phyloP scores from a whole-genome alignment of 2,329 filamentous ascomycete species.

The Aspergillus sp. region DNA sequence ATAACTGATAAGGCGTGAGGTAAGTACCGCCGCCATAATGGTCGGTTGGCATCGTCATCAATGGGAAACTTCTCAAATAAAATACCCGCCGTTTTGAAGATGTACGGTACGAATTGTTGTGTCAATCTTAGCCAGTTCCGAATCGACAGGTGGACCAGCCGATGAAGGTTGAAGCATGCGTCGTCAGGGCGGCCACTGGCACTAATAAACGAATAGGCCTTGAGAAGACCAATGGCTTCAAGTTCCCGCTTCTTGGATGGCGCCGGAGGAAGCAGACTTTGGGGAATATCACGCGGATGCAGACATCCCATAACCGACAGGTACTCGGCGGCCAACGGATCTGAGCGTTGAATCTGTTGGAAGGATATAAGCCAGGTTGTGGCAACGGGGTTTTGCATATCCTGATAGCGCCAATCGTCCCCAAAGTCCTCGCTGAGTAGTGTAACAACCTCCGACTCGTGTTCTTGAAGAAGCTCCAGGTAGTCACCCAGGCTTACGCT shows the following conservation, averaged over 20 bases:
- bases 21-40: constrained; percentile 14
- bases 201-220: constrained; percentile 18
- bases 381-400: constrained; percentile 5
- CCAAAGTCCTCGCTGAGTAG: constrained; percentile 11
- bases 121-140: constrained; percentile 15
- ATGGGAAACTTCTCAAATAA: constrained; percentile 10
- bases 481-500: constrained; percentile 1
- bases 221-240: constrained; percentile 28
- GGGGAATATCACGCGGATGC: constrained; percentile 25
- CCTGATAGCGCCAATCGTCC: constrained; percentile 7
- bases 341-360: constrained; percentile 11
- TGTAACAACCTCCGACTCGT: constrained; percentile 6
- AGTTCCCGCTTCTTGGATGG: constrained; percentile 16
- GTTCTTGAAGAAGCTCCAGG: constrained; percentile 4
- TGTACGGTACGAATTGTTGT: constrained; percentile 13
- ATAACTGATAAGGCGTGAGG: constrained; percentile 12
- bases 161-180: constrained; percentile 21
- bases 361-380: constrained; percentile 13
- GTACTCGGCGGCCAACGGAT: constrained; percentile 32
- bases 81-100: background rate
- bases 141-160: constrained; percentile 25
- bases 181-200: background rate
- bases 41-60: constrained; percentile 6
- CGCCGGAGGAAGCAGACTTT: constrained; percentile 28
- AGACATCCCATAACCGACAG: constrained; percentile 25